Evolutionary conservation across 352 stramenopile species (phyloP), one percentile per base, ranked within the genome.

Genomic region (Globisporangium ultimum): DNA sequence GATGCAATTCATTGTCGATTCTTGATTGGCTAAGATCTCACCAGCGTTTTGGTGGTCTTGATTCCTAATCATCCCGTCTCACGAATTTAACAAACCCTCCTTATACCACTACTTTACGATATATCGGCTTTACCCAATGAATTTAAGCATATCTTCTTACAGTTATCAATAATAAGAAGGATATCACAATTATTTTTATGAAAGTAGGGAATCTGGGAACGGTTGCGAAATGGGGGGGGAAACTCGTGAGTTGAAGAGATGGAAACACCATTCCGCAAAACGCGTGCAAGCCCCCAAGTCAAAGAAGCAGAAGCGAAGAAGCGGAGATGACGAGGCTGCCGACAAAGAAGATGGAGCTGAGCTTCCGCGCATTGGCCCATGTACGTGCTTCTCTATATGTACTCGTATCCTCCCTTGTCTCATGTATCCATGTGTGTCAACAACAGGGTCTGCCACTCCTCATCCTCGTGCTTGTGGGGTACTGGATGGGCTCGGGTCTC

Each of bases 401-500:
- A 20, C 53, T 42, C 22, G 55, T 22, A 11, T 11, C 14, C 7
- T 43, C 21, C 8, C 6, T 36, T 55, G 45, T 34, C 13, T 22
- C 24, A 28, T 49, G 32, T 32, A 32, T 50, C 21, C 7, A 36
- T 36, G 53, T n/a, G 12, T 46, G n/a, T 41, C 18, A 24, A 38
- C 40, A 50, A 14, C 48, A 94, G 85, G 61, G 54, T 32, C 60
- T 91, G 9, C 83, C 85, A 2, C 52, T 72, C 4, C 38, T 91
- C 14, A 66, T 88, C 0, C 47, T 95, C 32, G 61, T 91, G 53
- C 78, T 95, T 48, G 57, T 95, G 47, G 69, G 58, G 45, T 69
- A 86, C 50, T 95, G 85, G 85, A 91, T 95, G 83, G 74, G 79
- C 51, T 77, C 54, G 2, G 68, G 67, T 15, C 71, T 95, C 41